phyloP scores from a whole-genome alignment of 768 basidiomycete genomes.

The Termitomyces sp. region DNA sequence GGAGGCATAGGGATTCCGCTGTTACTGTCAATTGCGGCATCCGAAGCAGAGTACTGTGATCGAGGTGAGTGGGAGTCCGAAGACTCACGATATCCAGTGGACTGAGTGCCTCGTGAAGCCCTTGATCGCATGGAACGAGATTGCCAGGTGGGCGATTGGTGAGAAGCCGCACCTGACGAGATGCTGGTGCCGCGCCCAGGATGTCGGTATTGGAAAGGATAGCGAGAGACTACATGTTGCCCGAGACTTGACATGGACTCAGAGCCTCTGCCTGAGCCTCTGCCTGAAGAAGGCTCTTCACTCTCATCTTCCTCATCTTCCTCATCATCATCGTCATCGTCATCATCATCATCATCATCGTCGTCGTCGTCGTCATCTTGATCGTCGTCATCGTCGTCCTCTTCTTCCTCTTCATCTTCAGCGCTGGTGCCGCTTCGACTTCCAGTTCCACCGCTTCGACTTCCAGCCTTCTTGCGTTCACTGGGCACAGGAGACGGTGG shows the following conservation, averaged over 20 bases:
- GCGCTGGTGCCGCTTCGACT: slow-evolving; percentile 11
- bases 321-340: slow-evolving; percentile 24
- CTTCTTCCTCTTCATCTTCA: slow-evolving; percentile 24
- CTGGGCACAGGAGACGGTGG: slow-evolving; percentile 54
- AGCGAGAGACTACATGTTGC: slow-evolving; percentile 64
- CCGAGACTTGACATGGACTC: slow-evolving; percentile 86
- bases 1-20: slow-evolving; percentile 39
- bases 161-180: slow-evolving; percentile 38
- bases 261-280: slow-evolving; percentile 67
- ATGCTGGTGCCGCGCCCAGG: slow-evolving; percentile 38
- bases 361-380: slow-evolving; percentile 27
- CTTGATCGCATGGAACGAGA: slow-evolving; percentile 30
- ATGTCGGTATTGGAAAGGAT: slow-evolving; percentile 64
- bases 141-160: slow-evolving; percentile 28
- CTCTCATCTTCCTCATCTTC: slow-evolving; percentile 39
- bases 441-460: slow-evolving; percentile 8
- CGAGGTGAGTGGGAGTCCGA: slow-evolving; percentile 54
- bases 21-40: slow-evolving; percentile 29
- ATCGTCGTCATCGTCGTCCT: slow-evolving; percentile 20
- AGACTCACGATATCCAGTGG: slow-evolving; percentile 59
- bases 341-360: slow-evolving; percentile 24
- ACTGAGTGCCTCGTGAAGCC: slow-evolving; percentile 43
- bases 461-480: slow-evolving; percentile 17
- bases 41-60: slow-evolving; percentile 29
- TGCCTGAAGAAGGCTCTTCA: slow-evolving; percentile 52